phyloP scores from a whole-genome alignment of 768 basidiomycete species.

The Artomyces pyxidatus region DNA sequence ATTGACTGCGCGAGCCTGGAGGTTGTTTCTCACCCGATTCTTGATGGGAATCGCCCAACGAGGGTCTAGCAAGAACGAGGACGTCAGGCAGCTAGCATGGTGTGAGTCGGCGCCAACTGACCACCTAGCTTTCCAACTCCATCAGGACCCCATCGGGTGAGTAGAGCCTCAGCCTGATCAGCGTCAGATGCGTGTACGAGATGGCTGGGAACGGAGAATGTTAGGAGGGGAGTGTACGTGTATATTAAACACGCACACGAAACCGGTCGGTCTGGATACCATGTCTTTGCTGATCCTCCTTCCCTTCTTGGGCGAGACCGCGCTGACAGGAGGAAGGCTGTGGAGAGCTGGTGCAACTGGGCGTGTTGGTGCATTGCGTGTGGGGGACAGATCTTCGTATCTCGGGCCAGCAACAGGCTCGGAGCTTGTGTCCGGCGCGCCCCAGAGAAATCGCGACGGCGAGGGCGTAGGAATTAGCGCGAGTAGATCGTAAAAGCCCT shows the following conservation, averaged over 20 bases:
- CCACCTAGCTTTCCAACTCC: conserved; percentile 84
- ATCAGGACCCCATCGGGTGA: conserved; percentile 84
- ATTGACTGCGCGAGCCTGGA: conserved; percentile 67
- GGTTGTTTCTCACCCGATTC: conserved; percentile 55
- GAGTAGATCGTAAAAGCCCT: conserved; percentile 85
- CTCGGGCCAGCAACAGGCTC: conserved; percentile 55
- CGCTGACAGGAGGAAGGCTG: conserved; percentile 25
- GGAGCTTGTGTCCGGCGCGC: conserved; percentile 27
- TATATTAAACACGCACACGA: conserved; percentile 54
- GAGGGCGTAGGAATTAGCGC: conserved; percentile 62
- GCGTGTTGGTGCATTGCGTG: conserved; percentile 21
- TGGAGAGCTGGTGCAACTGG: conserved; percentile 17
- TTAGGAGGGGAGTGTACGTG: conserved; percentile 11
- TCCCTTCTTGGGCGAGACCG: conserved; percentile 36
- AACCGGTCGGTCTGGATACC: conserved; percentile 77
- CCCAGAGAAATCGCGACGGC: conserved; percentile 59
- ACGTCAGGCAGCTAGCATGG: conserved; percentile 10
- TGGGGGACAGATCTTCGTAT: conserved; percentile 49
- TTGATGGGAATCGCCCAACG: conserved; percentile 88
- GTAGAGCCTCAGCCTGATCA: conserved; percentile 79
- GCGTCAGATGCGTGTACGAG: conserved; percentile 87
- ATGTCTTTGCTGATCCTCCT: conserved; percentile 80
- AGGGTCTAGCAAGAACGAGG: conserved; percentile 52
- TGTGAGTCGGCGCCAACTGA: conserved; percentile 28
- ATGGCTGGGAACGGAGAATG: conserved; percentile 45